Conservation (phyloP, 106 monocot genomes). For the Phalaenopsis equestris region DNA sequence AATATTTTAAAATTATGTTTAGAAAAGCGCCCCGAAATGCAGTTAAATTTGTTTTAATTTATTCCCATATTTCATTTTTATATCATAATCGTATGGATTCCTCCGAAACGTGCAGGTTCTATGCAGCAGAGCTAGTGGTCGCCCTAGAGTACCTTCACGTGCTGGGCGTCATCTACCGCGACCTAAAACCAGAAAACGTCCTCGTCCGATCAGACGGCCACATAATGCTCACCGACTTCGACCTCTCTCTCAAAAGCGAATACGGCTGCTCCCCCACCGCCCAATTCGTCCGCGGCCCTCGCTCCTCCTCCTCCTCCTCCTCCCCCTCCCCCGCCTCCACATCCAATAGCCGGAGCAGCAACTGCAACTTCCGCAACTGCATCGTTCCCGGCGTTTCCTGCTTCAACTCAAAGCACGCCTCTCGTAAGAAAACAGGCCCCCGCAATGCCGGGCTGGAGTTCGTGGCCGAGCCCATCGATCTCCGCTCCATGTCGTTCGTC, state of each 20-base stretch:
- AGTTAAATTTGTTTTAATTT: too few relatives aligned
- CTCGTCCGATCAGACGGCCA: constrained; percentile 63
- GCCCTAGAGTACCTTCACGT: constrained; percentile 84
- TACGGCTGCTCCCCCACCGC: constrained; percentile 36
- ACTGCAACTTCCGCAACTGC: constrained; percentile 67
- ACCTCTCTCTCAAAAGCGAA: constrained; percentile 53
- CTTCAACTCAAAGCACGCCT: constrained; percentile 20
- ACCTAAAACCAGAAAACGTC: constrained; percentile 85
- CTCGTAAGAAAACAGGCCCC: constrained; percentile 10
- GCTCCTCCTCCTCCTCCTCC: background rate
- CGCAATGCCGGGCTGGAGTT: constrained; percentile 30
- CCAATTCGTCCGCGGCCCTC: constrained; percentile 39
- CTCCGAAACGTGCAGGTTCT: constrained; percentile 35
- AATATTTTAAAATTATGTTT: too few relatives aligned
- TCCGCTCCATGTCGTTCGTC: constrained; percentile 82
- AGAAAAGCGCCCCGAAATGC: too few relatives aligned
- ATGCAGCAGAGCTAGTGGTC: constrained; percentile 71
- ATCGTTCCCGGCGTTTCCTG: constrained; percentile 64
- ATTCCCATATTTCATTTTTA: too few relatives aligned
- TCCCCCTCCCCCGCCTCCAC: background rate
- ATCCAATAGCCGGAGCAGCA: background rate
- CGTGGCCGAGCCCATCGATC: constrained; percentile 77
- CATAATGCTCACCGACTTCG: constrained; percentile 53
- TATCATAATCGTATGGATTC: too few relatives aligned
- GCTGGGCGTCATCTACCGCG: constrained; percentile 69